These are phyloP conservation scores for Suillus bovinus DNA, from an alignment of 768 basidiomycete genomes.

Conservation along the genomic window DNA sequence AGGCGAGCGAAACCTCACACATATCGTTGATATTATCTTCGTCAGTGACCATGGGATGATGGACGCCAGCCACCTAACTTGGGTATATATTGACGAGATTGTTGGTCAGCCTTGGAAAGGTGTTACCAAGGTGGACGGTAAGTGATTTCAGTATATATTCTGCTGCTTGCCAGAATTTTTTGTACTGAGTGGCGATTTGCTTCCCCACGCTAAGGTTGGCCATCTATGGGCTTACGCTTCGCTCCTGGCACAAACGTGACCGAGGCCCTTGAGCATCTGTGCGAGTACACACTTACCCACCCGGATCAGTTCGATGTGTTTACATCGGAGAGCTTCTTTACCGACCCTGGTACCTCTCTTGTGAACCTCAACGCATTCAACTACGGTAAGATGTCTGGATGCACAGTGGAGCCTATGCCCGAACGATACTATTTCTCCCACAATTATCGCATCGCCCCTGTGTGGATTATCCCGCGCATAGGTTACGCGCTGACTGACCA, in stretches of 20 bases:
- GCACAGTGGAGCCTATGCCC: conserved; percentile 59
- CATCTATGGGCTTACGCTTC: conserved; percentile 85
- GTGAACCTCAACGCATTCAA: not conserved
- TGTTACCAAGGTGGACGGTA: conserved; percentile 27
- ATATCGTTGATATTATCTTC: conserved; percentile 86
- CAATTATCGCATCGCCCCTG: conserved; percentile 80
- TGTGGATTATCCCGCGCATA: conserved; percentile 81
- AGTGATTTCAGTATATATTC: not conserved
- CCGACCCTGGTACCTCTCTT: not conserved
- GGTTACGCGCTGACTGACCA: conserved; percentile 78
- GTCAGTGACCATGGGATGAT: conserved; percentile 92
- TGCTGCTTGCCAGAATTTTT: conserved; percentile 13
- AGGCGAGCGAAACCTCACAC: conserved; percentile 68
- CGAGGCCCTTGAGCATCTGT: conserved; percentile 54
- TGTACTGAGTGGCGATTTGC: conserved; percentile 14
- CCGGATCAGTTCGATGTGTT: conserved; percentile 65
- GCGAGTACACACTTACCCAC: conserved; percentile 21
- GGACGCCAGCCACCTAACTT: conserved; percentile 76
- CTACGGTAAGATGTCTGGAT: conserved; percentile 14
- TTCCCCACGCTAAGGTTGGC: conserved; percentile 69
- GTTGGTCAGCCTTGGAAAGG: conserved; percentile 63
- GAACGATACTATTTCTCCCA: conserved; percentile 72
- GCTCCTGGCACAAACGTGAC: conserved; percentile 52
- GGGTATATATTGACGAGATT: conserved; percentile 81
- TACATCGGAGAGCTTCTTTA: conserved; percentile 15